These are phyloP conservation scores for Chimonanthus salicifolius DNA, from an alignment of 164 flowering plant genomes.

Conservation along the genomic window DNA sequence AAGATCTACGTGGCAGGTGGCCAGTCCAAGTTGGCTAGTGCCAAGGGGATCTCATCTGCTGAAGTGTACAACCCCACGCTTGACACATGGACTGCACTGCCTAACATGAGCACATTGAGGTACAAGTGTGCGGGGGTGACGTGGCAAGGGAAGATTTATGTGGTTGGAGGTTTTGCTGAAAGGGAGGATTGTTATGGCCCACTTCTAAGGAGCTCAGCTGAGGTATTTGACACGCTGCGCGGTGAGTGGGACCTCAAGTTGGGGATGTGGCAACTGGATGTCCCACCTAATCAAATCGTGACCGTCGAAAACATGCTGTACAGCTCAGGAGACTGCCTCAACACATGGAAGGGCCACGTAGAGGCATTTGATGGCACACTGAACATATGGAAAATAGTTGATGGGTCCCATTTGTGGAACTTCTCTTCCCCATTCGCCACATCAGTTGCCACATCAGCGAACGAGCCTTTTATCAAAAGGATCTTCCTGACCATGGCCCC, in stretches of 20 bases:
- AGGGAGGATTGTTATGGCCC: slow-evolving; percentile 21
- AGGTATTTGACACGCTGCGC: slow-evolving; percentile 32
- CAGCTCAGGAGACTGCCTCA: slow-evolving; percentile 62
- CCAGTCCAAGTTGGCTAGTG: slow-evolving; percentile 23
- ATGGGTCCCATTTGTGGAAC: slow-evolving; percentile 30
- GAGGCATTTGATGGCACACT: slow-evolving; percentile 45
- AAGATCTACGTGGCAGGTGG: slow-evolving; percentile 66
- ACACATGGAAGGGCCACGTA: slow-evolving; percentile 62
- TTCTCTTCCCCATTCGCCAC: slow-evolving; percentile 22
- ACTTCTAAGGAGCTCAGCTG: slow-evolving; percentile 46
- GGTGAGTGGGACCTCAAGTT: slow-evolving; percentile 38
- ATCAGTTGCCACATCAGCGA: not conserved
- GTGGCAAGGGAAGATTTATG: slow-evolving; percentile 50
- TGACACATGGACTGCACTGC: slow-evolving; percentile 36
- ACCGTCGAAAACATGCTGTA: slow-evolving; percentile 36
- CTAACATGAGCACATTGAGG: slow-evolving; percentile 40
- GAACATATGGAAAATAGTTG: slow-evolving; percentile 52
- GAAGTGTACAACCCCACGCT: slow-evolving; percentile 40
- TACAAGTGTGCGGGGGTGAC: slow-evolving; percentile 61
- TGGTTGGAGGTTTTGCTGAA: slow-evolving; percentile 53
- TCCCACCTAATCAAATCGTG: slow-evolving; percentile 64
- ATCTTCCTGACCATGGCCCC: slow-evolving; percentile 58
- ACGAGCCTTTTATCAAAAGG: slow-evolving; percentile 10
- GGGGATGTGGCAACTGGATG: slow-evolving; percentile 58
- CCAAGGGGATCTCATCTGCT: slow-evolving; percentile 35